A percentile compares a stretch with the other conserved stretches of the same genome.
These are phyloP conservation scores for Rhodotorula taiwanensis DNA, from an alignment of 768 basidiomycete species.

Conservation along the genomic window DNA sequence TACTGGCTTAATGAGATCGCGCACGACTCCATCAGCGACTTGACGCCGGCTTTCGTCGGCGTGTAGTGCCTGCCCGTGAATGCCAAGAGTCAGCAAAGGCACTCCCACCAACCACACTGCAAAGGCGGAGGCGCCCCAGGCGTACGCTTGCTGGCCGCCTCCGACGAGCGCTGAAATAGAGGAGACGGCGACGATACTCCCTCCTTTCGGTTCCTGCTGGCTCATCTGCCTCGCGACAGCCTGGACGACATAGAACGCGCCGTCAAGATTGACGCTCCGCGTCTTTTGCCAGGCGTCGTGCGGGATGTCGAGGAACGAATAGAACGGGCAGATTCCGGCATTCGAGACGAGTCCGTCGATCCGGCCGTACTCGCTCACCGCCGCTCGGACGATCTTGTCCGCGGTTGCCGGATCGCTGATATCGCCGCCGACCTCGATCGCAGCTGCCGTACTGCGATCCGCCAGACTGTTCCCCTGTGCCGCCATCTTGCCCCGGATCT, in stretches of 20 bases:
- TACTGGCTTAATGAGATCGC: conserved; percentile 71
- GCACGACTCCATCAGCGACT: conserved; percentile 63
- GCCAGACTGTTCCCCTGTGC: neutral
- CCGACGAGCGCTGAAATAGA: conserved; percentile 75
- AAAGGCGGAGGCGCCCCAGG: conserved; percentile 8
- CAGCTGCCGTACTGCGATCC: neutral
- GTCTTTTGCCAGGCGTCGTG: conserved; percentile 59
- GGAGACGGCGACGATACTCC: conserved; percentile 66
- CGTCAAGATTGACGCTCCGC: conserved; percentile 66
- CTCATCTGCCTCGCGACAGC: conserved; percentile 69
- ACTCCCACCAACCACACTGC: too few species aligned
- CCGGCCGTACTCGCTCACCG: conserved; percentile 57
- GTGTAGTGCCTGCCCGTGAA: conserved; percentile 57
- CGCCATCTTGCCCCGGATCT: conserved; percentile 28
- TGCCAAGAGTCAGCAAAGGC: neutral
- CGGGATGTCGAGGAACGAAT: conserved; percentile 66
- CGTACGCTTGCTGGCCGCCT: conserved; percentile 61
- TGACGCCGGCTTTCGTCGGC: conserved; percentile 59
- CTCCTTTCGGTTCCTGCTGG: conserved; percentile 60
- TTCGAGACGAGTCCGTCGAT: conserved; percentile 58
- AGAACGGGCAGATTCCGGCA: conserved; percentile 69
- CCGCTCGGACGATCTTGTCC: conserved; percentile 57
- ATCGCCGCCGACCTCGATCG: conserved; percentile 1
- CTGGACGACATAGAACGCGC: conserved; percentile 55
- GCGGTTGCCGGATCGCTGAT: conserved; percentile 10